Conservation (phyloP, 1,284 basidiomycete genomes). For the Ceratobasidium sp. region DNA sequence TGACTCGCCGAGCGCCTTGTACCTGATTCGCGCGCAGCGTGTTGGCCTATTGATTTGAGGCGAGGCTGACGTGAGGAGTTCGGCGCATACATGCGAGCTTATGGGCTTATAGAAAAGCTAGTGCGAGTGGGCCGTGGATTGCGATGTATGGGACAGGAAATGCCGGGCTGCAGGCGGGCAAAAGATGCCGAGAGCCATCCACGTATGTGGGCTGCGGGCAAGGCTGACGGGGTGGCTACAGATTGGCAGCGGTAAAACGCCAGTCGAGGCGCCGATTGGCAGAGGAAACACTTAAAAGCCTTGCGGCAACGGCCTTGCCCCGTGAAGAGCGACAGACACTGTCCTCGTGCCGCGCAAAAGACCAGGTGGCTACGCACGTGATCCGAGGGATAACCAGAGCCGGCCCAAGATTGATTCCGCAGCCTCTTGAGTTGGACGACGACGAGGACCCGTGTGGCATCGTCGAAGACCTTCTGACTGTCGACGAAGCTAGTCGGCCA, state of each 20-base stretch:
- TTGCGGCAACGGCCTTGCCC: background rate
- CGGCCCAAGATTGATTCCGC: background rate
- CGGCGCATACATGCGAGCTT: background rate
- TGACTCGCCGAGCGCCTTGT: slow-evolving; percentile 8
- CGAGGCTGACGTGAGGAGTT: slow-evolving; percentile 12
- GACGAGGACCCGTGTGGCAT: slow-evolving; percentile 16
- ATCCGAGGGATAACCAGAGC: background rate
- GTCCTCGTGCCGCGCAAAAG: background rate
- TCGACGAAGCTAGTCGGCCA: slow-evolving; percentile 43
- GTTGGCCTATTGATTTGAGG: background rate
- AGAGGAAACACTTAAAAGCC: background rate
- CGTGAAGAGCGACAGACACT: background rate
- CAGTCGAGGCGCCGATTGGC: background rate
- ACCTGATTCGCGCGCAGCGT: background rate
- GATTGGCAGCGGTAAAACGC: background rate
- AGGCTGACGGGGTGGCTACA: background rate
- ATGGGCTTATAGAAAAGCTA: too few relatives aligned
- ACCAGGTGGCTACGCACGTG: slow-evolving; percentile 24
- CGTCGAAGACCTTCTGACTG: slow-evolving; percentile 22
- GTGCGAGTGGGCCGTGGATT: background rate
- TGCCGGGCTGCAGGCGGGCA: background rate
- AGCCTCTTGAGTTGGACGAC: slow-evolving; percentile 40
- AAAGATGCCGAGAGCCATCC: background rate
- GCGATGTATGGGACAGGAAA: background rate
- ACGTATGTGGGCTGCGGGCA: background rate